Conservation (phyloP, 2,329 filamentous ascomycete species). For the Microsporum ferrugineum region DNA sequence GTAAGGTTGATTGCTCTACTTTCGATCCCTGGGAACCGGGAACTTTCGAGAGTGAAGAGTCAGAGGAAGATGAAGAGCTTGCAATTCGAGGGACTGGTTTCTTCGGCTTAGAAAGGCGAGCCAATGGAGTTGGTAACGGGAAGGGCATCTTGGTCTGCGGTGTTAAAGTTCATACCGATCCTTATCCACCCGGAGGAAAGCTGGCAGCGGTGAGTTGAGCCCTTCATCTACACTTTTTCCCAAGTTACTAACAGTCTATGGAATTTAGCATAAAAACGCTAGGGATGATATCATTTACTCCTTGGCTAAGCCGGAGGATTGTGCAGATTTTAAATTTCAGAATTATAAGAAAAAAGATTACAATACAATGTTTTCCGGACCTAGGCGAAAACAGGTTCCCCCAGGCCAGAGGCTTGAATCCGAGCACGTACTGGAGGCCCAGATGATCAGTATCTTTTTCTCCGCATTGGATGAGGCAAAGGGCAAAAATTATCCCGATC, state of each 20-base stretch:
- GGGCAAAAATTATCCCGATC: neutral
- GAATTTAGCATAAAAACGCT: neutral
- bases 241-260: neutral
- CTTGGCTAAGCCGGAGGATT: neutral
- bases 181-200: neutral
- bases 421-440: neutral
- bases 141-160: neutral
- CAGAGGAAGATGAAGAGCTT: neutral
- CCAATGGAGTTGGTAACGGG: neutral
- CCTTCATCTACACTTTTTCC: neutral
- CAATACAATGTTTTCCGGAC: neutral
- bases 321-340: neutral
- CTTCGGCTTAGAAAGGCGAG: neutral
- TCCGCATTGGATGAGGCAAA: neutral
- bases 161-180: neutral
- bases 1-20: neutral
- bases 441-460: neutral
- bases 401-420: neutral
- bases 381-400: neutral
- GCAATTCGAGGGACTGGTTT: neutral
- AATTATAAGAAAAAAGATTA: neutral
- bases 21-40: neutral
- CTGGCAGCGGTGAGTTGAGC: neutral
- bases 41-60: neutral
- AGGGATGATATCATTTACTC: neutral